Conservation (phyloP, 179 eudicot species). For the Gypsophila paniculata region DNA sequence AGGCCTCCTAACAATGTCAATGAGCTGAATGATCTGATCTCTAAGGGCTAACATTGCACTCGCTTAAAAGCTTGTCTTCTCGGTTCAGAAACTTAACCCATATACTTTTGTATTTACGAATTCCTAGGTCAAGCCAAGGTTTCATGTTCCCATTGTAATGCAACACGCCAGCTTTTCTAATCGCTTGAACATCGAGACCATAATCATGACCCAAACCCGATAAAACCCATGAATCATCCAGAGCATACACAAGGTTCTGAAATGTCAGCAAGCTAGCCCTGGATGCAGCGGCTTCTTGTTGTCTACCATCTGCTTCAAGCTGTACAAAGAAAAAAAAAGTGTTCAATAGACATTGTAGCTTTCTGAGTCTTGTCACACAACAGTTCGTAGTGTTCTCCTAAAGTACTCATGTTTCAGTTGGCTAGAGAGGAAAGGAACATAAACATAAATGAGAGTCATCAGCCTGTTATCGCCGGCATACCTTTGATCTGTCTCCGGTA, state of each 20-base stretch:
- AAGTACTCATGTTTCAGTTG: too few relatives aligned
- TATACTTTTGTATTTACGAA: conserved; percentile 49
- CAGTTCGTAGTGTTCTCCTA: neutral
- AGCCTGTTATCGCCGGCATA: too few relatives aligned
- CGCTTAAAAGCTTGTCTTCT: conserved; percentile 57
- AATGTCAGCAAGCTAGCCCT: conserved; percentile 71
- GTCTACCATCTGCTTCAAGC: conserved; percentile 32
- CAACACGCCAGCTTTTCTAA: conserved; percentile 55
- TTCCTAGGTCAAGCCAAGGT: conserved; percentile 90
- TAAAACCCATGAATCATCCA: conserved; percentile 61
- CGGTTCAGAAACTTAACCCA: conserved; percentile 62
- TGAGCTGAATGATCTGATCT: conserved; percentile 11
- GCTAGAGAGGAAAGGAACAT: too few relatives aligned
- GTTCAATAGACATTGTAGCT: neutral
- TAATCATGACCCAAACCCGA: conserved; percentile 90
- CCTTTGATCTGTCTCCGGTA: too few relatives aligned
- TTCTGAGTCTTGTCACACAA: neutral
- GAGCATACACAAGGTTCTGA: conserved; percentile 57
- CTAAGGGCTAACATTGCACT: conserved; percentile 74
- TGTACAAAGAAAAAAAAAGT: conserved; percentile 29
- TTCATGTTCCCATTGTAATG: conserved; percentile 89
- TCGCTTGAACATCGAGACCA: conserved; percentile 38
- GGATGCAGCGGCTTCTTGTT: conserved; percentile 40
- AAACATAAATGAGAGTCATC: too few relatives aligned
- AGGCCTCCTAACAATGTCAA: neutral